Evolutionary conservation across 352 stramenopile species (phyloP), one percentile per base, ranked within the genome.

Genomic region (Thraustotheca clavata): DNA sequence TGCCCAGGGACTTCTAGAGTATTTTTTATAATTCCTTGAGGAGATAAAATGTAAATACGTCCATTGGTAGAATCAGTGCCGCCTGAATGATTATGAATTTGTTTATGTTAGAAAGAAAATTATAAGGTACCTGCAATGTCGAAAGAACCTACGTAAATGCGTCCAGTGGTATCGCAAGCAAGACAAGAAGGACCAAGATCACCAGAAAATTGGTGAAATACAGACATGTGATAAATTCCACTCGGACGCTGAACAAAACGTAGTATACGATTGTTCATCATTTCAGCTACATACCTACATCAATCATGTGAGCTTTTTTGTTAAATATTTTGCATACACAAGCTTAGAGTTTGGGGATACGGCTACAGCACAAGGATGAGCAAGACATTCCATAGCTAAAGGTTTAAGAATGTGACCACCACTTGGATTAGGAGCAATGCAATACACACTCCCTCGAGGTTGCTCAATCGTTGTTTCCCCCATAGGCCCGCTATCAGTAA

Each of bases 381-480:
- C 87, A n/a, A 95, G 78, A 29, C 82, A 85, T 49, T 91, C 72
- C 49, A 84, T 72, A 33, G 73, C 72, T 3, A 95, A 54, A 9
- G 87, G 87, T 4, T 81, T 77, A 18, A 95, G 74, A 12, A 87
- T 77, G 54, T 90, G 80, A 6, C 82, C 83, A 9, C 86, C 83
- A 31, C 74, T 88, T 0, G 80, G 73, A 59, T 80, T 88, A 11
- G 63, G 57, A 0, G 71, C 70, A 32, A 95, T 91, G 52, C 74
- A 86, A 55, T 81, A 95, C 57, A 94, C 73, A 60, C 85, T 94
- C 1, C 87, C 87, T 12, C 63, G 72, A 12, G 83, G 80, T 3
- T 80, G 75, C 68, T 90, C 83, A n/a, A 95, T 72, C 40, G 83
- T 93, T 49, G 83, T 91, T 67, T 95, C 87, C 20, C 87, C 87